Conservation (phyloP, 1,284 basidiomycete species). For the Inonotus obliquus region DNA sequence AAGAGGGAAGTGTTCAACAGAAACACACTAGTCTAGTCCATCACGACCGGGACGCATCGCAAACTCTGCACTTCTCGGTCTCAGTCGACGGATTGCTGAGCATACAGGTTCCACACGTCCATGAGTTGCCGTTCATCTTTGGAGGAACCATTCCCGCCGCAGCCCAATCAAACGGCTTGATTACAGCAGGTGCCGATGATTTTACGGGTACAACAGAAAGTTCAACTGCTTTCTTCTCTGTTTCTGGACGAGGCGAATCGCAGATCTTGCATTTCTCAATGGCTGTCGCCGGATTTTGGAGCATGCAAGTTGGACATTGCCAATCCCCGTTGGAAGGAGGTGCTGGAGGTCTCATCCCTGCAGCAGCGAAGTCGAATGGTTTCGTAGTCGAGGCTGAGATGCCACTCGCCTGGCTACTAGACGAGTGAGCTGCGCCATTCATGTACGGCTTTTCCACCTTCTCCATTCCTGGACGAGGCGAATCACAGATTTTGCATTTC, state of each 20-base stretch:
- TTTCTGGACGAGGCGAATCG: constrained; percentile 36
- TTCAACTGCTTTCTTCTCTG: constrained; percentile 7
- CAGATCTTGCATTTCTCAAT: constrained; percentile 49
- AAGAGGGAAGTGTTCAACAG: neutral
- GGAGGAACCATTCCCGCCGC: constrained; percentile 39
- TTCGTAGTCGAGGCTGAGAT: neutral
- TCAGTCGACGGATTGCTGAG: constrained; percentile 33
- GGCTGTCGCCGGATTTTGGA: constrained; percentile 40
- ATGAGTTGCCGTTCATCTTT: constrained; percentile 31
- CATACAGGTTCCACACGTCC: constrained; percentile 42
- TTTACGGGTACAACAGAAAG: constrained; percentile 15
- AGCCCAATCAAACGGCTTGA: constrained; percentile 46
- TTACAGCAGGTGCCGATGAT: constrained; percentile 17
- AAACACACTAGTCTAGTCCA: neutral
- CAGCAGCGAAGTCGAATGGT: constrained; percentile 24
- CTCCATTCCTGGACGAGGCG: constrained; percentile 29
- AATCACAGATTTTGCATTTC: constrained; percentile 41
- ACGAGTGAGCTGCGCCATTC: neutral
- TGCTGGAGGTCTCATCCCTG: constrained; percentile 30
- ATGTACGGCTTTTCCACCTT: neutral
- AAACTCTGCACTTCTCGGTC: constrained; percentile 36
- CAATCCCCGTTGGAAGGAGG: constrained; percentile 30
- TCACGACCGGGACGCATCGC: constrained; percentile 33
- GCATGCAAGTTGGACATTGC: constrained; percentile 42
- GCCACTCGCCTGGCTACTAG: neutral